Conservation (phyloP, 495 filamentous ascomycete species). For the Letharia lupina region DNA sequence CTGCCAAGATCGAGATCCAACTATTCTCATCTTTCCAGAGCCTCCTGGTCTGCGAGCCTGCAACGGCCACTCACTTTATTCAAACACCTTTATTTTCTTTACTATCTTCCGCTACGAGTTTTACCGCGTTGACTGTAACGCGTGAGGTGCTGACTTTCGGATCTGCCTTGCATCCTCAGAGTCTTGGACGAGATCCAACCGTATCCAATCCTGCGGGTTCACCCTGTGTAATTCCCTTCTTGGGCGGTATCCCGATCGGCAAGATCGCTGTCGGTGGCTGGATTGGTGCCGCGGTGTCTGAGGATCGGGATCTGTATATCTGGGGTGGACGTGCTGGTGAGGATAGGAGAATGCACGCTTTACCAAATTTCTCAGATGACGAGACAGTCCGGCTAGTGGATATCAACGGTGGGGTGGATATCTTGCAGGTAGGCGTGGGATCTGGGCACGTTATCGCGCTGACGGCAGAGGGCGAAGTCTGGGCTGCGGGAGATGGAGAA, state of each 20-base stretch:
- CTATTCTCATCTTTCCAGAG: conserved; percentile 13
- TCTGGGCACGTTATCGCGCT: conserved; percentile 49
- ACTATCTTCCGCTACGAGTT: conserved; percentile 42
- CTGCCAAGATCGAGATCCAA: conserved; percentile 11
- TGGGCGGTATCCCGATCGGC: conserved; percentile 44
- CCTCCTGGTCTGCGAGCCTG: conserved; percentile 12
- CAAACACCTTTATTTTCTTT: conserved; percentile 35
- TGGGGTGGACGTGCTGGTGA: conserved; percentile 45
- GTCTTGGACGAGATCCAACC: conserved; percentile 18
- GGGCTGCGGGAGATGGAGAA: conserved; percentile 43
- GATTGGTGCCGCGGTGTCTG: conserved; percentile 47
- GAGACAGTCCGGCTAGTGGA: conserved; percentile 34
- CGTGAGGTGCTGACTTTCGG: conserved; percentile 52
- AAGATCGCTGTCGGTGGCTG: conserved; percentile 50
- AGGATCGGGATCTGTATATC: conserved; percentile 51
- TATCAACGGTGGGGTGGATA: conserved; percentile 33
- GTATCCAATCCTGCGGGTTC: conserved; percentile 10
- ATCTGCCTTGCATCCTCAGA: conserved; percentile 42
- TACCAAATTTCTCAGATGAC: conserved; percentile 20
- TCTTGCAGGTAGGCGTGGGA: conserved; percentile 53
- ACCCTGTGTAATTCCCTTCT: conserved; percentile 39
- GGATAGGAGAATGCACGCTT: conserved; percentile 29
- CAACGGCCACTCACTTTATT: conserved; percentile 21
- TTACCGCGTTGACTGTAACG: conserved; percentile 41
- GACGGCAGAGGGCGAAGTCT: conserved; percentile 43